Percentiles rank a stretch among this genome's conserved stretches.
These are phyloP conservation scores for Hyaloperonospora arabidopsidis DNA, from an alignment of 352 stramenopile genomes.

Conservation along the genomic window DNA sequence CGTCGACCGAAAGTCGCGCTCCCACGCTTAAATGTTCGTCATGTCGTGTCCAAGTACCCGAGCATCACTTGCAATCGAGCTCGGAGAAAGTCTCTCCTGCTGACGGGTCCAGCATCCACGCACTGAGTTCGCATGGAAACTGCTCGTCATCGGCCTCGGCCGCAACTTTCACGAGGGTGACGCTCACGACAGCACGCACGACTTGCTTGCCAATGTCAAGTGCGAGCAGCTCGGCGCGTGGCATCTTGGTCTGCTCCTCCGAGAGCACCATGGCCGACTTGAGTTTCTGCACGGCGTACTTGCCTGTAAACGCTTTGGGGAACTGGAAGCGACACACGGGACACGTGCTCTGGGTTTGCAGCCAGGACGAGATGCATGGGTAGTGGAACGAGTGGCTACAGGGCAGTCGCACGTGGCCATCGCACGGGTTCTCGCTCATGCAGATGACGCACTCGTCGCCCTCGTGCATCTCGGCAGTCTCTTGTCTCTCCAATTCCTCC, in stretches of 20 bases:
- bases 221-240: conserved; percentile 33
- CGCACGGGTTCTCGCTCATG: conserved; percentile 68
- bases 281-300: conserved; percentile 59
- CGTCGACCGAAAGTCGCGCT: background rate
- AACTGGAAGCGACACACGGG: conserved; percentile 92
- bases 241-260: conserved; percentile 36
- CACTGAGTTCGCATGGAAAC: conserved; percentile 60
- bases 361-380: conserved; percentile 88
- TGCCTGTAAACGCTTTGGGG: conserved; percentile 56
- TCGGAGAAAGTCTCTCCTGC: conserved; percentile 37
- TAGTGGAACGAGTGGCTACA: conserved; percentile 91
- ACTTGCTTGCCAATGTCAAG: conserved; percentile 46
- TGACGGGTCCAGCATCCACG: conserved; percentile 34
- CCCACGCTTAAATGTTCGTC: background rate
- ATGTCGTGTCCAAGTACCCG: conserved; percentile 16
- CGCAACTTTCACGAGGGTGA: conserved; percentile 50
- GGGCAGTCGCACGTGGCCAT: conserved; percentile 55
- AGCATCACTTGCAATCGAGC: conserved; percentile 31
- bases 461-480: conserved; percentile 23
- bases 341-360: conserved; percentile 85
- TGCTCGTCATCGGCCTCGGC: conserved; percentile 37
- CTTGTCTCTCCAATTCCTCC: conserved; percentile 35
- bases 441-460: conserved; percentile 84
- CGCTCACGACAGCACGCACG: conserved; percentile 47
- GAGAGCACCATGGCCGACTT: conserved; percentile 51